Conservation (phyloP, 768 basidiomycete species). For the Panaeolus cyanescens region DNA sequence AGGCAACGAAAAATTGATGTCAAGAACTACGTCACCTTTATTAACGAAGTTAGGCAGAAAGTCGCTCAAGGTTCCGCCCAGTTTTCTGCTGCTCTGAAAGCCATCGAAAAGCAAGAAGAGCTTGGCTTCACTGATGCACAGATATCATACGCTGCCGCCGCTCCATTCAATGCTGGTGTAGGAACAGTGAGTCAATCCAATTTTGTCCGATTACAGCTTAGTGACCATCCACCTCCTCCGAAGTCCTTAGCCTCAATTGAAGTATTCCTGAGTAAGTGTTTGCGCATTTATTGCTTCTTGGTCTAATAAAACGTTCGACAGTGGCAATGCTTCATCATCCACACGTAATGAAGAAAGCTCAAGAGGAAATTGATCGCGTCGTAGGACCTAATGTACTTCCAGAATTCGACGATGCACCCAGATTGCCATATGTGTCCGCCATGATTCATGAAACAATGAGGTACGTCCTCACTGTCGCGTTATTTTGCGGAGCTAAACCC, state of each 20-base stretch:
- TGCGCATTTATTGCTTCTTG: neutral
- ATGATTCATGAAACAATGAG: slow-evolving; percentile 24
- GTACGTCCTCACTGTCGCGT: slow-evolving; percentile 6
- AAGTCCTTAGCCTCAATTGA: slow-evolving; percentile 17
- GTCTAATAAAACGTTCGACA: slow-evolving; percentile 9
- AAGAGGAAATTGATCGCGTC: slow-evolving; percentile 35
- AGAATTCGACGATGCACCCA: slow-evolving; percentile 27
- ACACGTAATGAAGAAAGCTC: slow-evolving; percentile 29
- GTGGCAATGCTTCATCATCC: slow-evolving; percentile 36
- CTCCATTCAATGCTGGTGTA: slow-evolving; percentile 31
- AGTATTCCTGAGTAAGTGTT: slow-evolving; percentile 14
- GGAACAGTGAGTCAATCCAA: slow-evolving; percentile 22
- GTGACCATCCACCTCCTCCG: neutral
- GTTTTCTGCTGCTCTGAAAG: slow-evolving; percentile 37
- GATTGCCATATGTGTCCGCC: slow-evolving; percentile 26
- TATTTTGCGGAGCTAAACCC: neutral
- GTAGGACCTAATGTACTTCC: slow-evolving; percentile 32
- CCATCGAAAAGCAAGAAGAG: slow-evolving; percentile 39
- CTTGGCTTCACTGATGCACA: slow-evolving; percentile 45
- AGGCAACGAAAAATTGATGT: slow-evolving; percentile 23
- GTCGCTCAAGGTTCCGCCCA: slow-evolving; percentile 21
- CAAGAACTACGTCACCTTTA: slow-evolving; percentile 20
- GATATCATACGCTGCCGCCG: slow-evolving; percentile 38
- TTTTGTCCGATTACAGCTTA: neutral
- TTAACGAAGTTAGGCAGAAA: slow-evolving; percentile 25